A percentile compares a stretch with the other conserved stretches of the same genome.
These are phyloP conservation scores for Verticillium tricorpus DNA, from an alignment of 2,329 filamentous ascomycete species.

Conservation along the genomic window DNA sequence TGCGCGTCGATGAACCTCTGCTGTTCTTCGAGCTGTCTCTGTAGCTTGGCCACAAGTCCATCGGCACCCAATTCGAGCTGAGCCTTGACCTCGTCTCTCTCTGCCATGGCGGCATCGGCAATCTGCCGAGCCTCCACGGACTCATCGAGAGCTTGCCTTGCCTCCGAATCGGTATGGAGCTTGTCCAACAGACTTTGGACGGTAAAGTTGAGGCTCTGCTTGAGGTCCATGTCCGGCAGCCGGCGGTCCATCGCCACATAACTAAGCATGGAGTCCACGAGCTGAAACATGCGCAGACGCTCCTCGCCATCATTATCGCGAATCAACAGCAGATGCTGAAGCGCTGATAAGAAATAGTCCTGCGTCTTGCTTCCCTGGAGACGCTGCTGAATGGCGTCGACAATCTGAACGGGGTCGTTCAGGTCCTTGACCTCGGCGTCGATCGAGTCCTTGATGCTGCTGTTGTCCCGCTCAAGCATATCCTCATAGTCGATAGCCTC, in stretches of 20 bases:
- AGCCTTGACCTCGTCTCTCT: slow-evolving; percentile 89
- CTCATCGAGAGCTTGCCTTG: slow-evolving; percentile 86
- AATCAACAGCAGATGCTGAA: slow-evolving; percentile 93
- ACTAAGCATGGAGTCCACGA: slow-evolving; percentile 97
- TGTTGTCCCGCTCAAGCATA: slow-evolving; percentile 85
- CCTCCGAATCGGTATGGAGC: slow-evolving; percentile 93
- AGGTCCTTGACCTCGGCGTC: slow-evolving; percentile 87
- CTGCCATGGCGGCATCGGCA: slow-evolving; percentile 91
- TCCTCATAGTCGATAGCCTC: slow-evolving; percentile 99
- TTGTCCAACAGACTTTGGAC: slow-evolving; percentile 94
- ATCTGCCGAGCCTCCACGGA: slow-evolving; percentile 86
- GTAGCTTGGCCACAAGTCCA: slow-evolving; percentile 85
- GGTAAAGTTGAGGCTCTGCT: slow-evolving; percentile 95
- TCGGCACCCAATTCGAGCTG: slow-evolving; percentile 89
- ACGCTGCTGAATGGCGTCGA: slow-evolving; percentile 84
- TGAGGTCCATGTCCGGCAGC: slow-evolving; percentile 93
- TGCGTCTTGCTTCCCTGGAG: slow-evolving; percentile 80
- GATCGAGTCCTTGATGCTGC: slow-evolving; percentile 81
- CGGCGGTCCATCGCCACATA: slow-evolving; percentile 98
- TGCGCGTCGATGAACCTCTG: slow-evolving; percentile 86
- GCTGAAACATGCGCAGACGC: slow-evolving; percentile 89
- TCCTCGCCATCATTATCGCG: slow-evolving; percentile 90
- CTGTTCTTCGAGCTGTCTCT: slow-evolving; percentile 93
- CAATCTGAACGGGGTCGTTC: slow-evolving; percentile 88
- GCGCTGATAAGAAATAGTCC: slow-evolving; percentile 91